Base-by-base conservation (phyloP, 148 eudicot species). In the Polygonum aviculare region DNA sequence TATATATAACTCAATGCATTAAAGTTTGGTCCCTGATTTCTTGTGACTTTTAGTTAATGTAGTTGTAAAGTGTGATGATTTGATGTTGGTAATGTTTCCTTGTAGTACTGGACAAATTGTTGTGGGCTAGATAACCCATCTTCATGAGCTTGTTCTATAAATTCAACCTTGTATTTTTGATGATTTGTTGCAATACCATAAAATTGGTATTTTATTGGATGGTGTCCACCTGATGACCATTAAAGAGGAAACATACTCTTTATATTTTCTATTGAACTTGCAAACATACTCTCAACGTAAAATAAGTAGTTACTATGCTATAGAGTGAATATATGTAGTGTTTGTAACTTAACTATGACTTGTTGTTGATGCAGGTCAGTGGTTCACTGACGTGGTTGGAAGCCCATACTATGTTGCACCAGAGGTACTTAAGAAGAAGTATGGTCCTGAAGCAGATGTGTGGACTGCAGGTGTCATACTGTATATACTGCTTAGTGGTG, bases 401-500 rank as follows among this genome's bases (percentile, higher is more conserved):
- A 72, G 75, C 75, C 75, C 75, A 72, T 72, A 72, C 45, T 72
- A 72, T 72, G 75, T 72, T 72, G 75, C 75, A 72, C 75, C 75
- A 11, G 75, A 72, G 51, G 75, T 72, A 22, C 75, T 72, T 22
- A n/a, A 60, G 84, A 88, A 88, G 86, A 86, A 85, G 73, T 86
- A 88, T 80, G 92, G 92, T 19, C 90, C 81, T 73, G 51, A 73
- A 73, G 63, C 48, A 74, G 75, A 72, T 45, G 75, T 72, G 33
- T 88, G 92, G 92, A 88, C 90, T 62, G 90, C 92, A 26, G 92
- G 92, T 51, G 90, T 88, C 45, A 88, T 88, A 78, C 81, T 88
- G 33, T 88, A 88, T 69, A 86, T 88, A 84, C 76, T 88, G 79
- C 87, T 88, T 50, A 88, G 92, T 82, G 92, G 92, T 75, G 90